These are phyloP conservation scores for Elongisporangium senticosum DNA, from an alignment of 352 stramenopile species.

Conservation along the genomic window DNA sequence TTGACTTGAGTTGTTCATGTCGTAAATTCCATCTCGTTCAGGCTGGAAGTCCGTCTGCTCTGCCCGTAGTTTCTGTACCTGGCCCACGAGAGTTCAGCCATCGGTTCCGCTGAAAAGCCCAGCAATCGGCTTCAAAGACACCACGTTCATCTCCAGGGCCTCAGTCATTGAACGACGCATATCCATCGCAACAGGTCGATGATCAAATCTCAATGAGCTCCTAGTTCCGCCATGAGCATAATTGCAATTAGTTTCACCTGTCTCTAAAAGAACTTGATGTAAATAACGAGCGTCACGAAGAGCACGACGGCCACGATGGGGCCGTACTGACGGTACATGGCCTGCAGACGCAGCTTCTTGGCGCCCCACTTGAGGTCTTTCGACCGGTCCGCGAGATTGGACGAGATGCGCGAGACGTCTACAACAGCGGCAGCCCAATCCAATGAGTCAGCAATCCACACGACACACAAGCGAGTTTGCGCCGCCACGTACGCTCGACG, in stretches of 20 bases:
- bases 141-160: no score
- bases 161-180: no score
- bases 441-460: background rate
- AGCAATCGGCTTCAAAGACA: no score
- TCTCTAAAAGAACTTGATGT: constrained; percentile 88
- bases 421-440: background rate
- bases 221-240: background rate
- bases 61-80: no score
- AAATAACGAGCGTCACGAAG: constrained; percentile 86
- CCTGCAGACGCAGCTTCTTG: constrained; percentile 90
- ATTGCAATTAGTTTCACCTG: constrained; percentile 1
- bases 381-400: constrained; percentile 88
- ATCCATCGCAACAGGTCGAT: no score
- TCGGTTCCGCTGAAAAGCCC: no score
- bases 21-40: no score
- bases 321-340: constrained; percentile 85
- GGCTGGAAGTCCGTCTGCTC: no score
- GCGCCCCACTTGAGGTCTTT: constrained; percentile 98
- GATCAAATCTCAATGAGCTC: background rate
- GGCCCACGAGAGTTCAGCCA: no score
- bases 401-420: constrained; percentile 88
- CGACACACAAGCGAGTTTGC: background rate
- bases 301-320: constrained; percentile 75
- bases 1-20: no score
- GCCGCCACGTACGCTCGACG: constrained; percentile 62